Evolutionary conservation across 192 early-diverging fungal species (phyloP).

Genomic region (Coemansia sp.): DNA sequence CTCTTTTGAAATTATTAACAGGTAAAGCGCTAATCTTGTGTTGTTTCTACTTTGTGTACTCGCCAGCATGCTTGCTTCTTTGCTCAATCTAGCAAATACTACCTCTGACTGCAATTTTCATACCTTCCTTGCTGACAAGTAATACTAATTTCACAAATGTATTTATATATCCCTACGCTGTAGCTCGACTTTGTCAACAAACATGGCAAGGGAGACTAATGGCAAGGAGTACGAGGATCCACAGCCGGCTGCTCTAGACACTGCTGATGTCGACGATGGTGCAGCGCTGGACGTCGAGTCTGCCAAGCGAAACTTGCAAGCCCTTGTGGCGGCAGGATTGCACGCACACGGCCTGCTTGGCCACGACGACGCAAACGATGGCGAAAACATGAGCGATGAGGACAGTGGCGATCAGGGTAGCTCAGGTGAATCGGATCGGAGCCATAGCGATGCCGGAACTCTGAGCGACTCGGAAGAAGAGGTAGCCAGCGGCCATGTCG

Average conservation of each 20-base stretch:
- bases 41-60: too few relatives aligned
- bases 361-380: conserved; percentile 16
- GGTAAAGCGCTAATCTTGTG: too few relatives aligned
- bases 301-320: conserved; percentile 51
- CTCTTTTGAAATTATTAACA: too few relatives aligned
- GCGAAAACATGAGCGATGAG: conserved; percentile 11
- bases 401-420: conserved; percentile 10
- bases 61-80: too few relatives aligned
- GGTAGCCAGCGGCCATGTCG: conserved; percentile 8
- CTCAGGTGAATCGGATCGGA: conserved; percentile 15
- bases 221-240: background rate
- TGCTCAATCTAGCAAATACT: too few relatives aligned
- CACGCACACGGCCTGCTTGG: conserved; percentile 45
- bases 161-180: background rate
- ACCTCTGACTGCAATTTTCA: too few relatives aligned
- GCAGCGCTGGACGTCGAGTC: conserved; percentile 42
- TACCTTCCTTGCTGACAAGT: too few relatives aligned
- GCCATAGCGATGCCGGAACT: conserved; percentile 5
- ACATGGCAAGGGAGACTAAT: background rate
- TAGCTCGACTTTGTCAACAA: background rate
- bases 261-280: background rate
- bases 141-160: background rate
- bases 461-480: conserved; percentile 11
- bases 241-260: background rate
- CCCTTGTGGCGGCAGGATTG: conserved; percentile 48